A percentile compares a stretch with the other conserved stretches of the same genome.
Conservation (phyloP, 2,329 filamentous ascomycete species). For the Fusarium sp. region DNA sequence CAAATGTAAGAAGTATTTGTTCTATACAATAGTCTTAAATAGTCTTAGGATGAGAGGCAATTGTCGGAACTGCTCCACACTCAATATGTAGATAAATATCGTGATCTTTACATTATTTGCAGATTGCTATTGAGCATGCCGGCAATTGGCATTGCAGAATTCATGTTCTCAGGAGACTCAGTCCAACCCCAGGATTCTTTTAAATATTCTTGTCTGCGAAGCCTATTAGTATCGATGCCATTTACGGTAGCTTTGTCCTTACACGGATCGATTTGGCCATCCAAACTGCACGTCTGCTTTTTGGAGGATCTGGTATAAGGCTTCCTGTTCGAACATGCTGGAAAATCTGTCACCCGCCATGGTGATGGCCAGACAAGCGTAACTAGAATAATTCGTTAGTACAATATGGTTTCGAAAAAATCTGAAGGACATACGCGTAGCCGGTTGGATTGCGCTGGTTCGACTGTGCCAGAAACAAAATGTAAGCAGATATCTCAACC, state of each 20-base stretch:
- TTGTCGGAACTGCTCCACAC: too few relatives aligned
- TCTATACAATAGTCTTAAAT: too few relatives aligned
- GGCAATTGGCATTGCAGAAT: constrained; percentile 40
- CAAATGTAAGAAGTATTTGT: too few relatives aligned
- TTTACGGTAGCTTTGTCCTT: constrained; percentile 1
- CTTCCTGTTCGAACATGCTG: constrained; percentile 54
- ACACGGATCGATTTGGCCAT: constrained; percentile 50
- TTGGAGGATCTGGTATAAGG: constrained; percentile 53
- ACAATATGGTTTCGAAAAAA: rapidly evolving
- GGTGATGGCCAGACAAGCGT: constrained; percentile 48
- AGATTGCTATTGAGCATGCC: constrained; percentile 42
- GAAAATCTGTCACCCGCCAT: constrained; percentile 57
- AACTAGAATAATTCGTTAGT: constrained; percentile 32
- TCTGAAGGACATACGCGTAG: constrained; percentile 32
- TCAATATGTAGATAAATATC: not conserved
- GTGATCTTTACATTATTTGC: constrained; percentile 18
- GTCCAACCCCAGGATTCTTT: constrained; percentile 46
- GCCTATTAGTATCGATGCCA: not conserved
- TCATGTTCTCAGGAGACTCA: constrained; percentile 36
- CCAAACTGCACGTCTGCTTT: constrained; percentile 50
- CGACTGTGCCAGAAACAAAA: constrained; percentile 24
- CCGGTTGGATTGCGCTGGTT: constrained; percentile 42
- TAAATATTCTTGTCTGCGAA: constrained; percentile 40
- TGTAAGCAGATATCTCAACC: not conserved
- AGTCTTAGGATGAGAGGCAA: too few relatives aligned